Base-by-base conservation (phyloP, 106 monocot genomes). In the Cymbidium sinense region DNA sequence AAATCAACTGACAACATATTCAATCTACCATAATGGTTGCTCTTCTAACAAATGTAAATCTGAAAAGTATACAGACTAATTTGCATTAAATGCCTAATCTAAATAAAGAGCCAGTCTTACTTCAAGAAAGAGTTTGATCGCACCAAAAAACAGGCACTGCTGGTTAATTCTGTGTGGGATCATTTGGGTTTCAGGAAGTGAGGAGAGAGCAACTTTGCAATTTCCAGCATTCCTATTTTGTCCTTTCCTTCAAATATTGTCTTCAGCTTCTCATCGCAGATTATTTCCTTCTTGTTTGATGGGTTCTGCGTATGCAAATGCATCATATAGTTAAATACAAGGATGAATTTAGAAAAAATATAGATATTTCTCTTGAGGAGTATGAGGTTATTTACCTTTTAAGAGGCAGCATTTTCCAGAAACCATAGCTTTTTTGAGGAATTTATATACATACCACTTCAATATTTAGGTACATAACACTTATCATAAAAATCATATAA, bases 231-330 rank as follows among this genome's bases (percentile, higher is more conserved):
- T 39, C 79, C 84, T n/a, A 89, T 81, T 76, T 77, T 84, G n/a
- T 91, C 91, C 62, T 84, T 91, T 50, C 91, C 91, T 8, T 82
- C 86, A 70, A 91, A 91, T 29, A 91, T 86, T 5, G 74, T 29
- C 82, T 91, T 91, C 78, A 91, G 78, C 61, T 82, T 88, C 33
- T 86, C 86, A 58, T 91, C 88, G 55, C 88, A 91, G 71, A 51
- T 21, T 67, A 91, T 88, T 79, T 84, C 86, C 82, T 75, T 88
- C 80, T 86, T 91, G 70, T 91, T 86, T 58, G 83, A 80, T 23
- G 91, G 91, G 51, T 91, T 86, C 91, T 91, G 86, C 76, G 12
- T 51, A 13, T 13, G 69, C 69, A 33, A 69, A 69, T 31, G 18
- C 69, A 69, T 23, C 69, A 29, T 13, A 13, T n/a, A 7, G 61